Percentiles rank a stretch among this genome's conserved stretches.
Conservation (phyloP, 495 filamentous ascomycete species). For the Neurospora sp. region DNA sequence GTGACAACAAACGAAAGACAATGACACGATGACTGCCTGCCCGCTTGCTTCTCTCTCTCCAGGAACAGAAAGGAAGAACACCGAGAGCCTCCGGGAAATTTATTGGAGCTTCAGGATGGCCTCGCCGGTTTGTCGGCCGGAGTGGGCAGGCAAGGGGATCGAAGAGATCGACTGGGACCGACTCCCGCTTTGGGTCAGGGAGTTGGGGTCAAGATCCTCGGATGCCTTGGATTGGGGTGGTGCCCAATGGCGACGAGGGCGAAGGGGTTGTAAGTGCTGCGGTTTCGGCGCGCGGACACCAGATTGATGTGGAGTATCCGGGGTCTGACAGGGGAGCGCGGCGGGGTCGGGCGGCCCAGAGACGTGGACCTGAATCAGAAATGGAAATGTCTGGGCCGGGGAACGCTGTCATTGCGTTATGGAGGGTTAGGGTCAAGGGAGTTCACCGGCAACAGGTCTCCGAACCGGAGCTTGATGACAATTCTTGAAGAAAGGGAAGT, state of each 20-base stretch:
- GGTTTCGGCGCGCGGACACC: neutral
- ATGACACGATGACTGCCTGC: neutral
- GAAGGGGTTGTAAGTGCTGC: neutral
- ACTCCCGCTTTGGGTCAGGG: neutral
- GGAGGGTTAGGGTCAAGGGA: neutral
- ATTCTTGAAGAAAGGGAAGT: neutral
- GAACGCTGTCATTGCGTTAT: neutral
- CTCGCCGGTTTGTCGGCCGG: neutral
- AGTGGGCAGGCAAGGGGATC: neutral
- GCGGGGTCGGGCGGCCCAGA: neutral
- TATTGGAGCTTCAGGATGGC: neutral
- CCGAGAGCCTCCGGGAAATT: neutral
- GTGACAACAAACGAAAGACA: neutral
- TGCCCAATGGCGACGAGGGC: neutral
- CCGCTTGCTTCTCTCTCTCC: neutral
- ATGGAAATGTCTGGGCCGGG: neutral
- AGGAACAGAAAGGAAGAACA: neutral
- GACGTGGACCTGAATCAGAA: neutral
- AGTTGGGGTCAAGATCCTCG: neutral
- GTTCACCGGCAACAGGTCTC: neutral
- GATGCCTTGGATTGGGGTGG: neutral
- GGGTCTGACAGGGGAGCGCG: neutral
- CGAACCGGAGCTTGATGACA: neutral
- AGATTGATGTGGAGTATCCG: neutral
- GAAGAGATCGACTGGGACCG: neutral